Evolutionary conservation across 805 yeast species (phyloP).

Genomic region (Candida fluviatilis): DNA sequence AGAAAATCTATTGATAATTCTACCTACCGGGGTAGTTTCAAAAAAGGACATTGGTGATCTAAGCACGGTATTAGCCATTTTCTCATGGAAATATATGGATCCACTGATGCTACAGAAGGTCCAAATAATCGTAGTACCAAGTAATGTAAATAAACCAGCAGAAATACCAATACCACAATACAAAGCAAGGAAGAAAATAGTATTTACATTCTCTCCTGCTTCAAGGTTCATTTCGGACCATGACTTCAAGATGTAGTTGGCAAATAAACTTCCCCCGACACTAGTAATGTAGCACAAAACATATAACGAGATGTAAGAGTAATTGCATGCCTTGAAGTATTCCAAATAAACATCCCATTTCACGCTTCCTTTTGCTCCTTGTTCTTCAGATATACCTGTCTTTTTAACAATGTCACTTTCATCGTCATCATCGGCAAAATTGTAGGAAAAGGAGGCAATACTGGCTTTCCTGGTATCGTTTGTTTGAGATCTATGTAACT

Average conservation of each 20-base stretch:
- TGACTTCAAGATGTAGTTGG: constrained; percentile 25
- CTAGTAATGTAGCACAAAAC: constrained; percentile 8
- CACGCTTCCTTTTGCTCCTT: constrained; percentile 23
- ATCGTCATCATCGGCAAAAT: constrained; percentile 4
- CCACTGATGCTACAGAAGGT: constrained; percentile 24
- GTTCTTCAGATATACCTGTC: constrained; percentile 24
- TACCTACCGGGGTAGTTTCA: constrained; percentile 38
- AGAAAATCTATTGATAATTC: constrained; percentile 36
- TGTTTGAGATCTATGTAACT: not conserved
- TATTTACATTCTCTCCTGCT: constrained; percentile 22
- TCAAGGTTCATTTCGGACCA: constrained; percentile 33
- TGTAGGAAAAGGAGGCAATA: constrained; percentile 2
- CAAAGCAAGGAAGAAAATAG: constrained; percentile 19
- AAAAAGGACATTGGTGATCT: constrained; percentile 39
- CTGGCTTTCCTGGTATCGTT: constrained; percentile 3
- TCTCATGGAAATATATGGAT: constrained; percentile 31
- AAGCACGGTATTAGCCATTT: constrained; percentile 30
- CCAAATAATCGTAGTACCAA: constrained; percentile 26
- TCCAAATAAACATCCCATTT: constrained; percentile 24
- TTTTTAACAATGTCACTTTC: constrained; percentile 6
- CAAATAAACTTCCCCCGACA: constrained; percentile 12
- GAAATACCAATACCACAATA: constrained; percentile 24
- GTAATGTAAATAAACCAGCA: constrained; percentile 20
- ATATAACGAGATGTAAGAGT: constrained; percentile 19
- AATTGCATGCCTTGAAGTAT: constrained; percentile 31